phyloP scores from a whole-genome alignment of 495 filamentous ascomycete species.

The Neurospora sp. region DNA sequence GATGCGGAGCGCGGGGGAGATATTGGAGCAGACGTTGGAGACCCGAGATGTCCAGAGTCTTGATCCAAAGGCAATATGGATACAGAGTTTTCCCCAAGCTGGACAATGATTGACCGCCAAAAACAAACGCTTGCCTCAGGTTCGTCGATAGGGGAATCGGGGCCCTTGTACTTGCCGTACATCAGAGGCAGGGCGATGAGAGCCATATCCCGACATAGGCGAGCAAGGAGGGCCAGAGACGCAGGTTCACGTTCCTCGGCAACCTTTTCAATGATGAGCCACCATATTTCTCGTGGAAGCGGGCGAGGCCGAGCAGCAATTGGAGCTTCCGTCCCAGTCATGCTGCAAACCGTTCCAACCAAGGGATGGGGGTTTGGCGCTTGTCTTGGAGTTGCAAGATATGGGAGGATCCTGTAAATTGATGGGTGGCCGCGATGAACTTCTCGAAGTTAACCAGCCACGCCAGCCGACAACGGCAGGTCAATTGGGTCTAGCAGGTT shows the following conservation, averaged over 20 bases:
- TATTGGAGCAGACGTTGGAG: neutral
- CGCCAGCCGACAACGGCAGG: no score
- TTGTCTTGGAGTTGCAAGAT: neutral
- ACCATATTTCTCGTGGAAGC: neutral
- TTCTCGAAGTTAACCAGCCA: neutral
- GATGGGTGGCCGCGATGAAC: neutral
- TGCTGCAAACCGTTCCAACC: neutral
- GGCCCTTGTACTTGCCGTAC: neutral
- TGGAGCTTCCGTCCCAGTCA: neutral
- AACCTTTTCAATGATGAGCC: neutral
- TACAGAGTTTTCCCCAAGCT: neutral
- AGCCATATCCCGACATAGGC: neutral
- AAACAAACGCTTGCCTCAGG: neutral
- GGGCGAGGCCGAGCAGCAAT: neutral
- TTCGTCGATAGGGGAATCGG: no score
- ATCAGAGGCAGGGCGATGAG: neutral
- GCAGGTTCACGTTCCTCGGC: neutral
- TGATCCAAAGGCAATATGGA: neutral
- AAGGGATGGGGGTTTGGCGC: neutral
- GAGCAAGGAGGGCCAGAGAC: no score
- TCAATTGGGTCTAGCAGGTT: no score
- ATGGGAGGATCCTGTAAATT: neutral
- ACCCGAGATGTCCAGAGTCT: neutral
- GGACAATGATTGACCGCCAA: neutral
- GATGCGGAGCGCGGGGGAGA: neutral